A percentile compares a stretch with the other conserved stretches of the same genome.
These are phyloP conservation scores for Boletales sp. DNA, from an alignment of 768 basidiomycete genomes.

Conservation along the genomic window DNA sequence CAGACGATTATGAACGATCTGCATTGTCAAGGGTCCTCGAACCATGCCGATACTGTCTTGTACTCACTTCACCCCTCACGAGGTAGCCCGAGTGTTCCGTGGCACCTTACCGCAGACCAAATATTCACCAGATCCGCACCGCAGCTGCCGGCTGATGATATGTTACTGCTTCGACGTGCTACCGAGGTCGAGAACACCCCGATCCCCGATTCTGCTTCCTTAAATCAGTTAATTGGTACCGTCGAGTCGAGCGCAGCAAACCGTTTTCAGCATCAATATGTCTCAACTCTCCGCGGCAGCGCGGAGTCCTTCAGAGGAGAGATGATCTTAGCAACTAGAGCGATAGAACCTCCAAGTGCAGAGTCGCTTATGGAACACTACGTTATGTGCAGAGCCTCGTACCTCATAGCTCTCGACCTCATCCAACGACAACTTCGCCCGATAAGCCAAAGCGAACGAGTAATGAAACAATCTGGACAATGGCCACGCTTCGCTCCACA, in stretches of 20 bases:
- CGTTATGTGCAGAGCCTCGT: background rate
- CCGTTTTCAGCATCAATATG: background rate
- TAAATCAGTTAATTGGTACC: background rate
- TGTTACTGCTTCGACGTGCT: background rate
- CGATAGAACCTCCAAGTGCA: background rate
- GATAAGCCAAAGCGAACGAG: slow-evolving; percentile 1
- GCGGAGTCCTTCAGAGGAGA: slow-evolving; percentile 1
- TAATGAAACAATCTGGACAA: slow-evolving; percentile 11
- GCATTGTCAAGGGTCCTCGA: background rate
- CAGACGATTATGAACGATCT: background rate
- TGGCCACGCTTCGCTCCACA: slow-evolving; percentile 33
- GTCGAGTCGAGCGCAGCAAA: background rate
- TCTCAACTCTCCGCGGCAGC: background rate
- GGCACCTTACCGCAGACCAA: background rate
- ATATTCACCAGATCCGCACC: background rate
- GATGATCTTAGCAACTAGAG: background rate
- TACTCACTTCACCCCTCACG: background rate
- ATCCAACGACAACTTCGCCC: background rate
- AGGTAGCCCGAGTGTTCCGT: background rate
- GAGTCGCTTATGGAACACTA: background rate
- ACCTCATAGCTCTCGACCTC: background rate
- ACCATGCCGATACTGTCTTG: background rate
- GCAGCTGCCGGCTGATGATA: background rate
- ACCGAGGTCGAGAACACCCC: background rate
- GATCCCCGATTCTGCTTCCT: background rate